phyloP scores from a whole-genome alignment of 1,284 basidiomycete genomes.

The Testicularia cyperi region DNA sequence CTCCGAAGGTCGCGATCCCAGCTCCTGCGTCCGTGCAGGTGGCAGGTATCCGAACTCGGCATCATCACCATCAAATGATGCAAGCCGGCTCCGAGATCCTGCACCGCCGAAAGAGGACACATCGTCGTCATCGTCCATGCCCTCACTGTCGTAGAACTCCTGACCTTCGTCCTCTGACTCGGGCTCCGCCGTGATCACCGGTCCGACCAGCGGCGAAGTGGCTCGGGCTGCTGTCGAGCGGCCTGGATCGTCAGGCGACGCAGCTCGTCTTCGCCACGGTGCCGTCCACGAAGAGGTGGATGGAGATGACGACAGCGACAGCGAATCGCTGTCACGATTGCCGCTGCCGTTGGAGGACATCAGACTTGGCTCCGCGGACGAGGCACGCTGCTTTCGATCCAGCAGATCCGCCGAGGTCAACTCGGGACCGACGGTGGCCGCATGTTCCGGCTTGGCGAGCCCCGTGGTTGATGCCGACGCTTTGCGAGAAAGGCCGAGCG shows the following conservation, averaged over 20 bases:
- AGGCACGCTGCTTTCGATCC: conserved; percentile 2
- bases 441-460: conserved; percentile 1
- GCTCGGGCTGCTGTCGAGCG: conserved; percentile 2
- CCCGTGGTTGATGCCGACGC: conserved; percentile 3
- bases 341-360: not conserved
- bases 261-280: conserved; percentile 37
- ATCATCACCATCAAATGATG: conserved; percentile 12
- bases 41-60: not conserved
- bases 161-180: conserved; percentile 32
- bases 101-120: conserved; percentile 8
- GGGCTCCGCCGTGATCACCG: conserved; percentile 35
- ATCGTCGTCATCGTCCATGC: conserved; percentile 23
- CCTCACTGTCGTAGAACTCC: conserved; percentile 33
- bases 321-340: not conserved
- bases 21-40: not conserved
- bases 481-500: conserved; percentile 21
- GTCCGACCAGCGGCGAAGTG: conserved; percentile 40
- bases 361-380: conserved; percentile 17
- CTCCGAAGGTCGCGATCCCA: not conserved
- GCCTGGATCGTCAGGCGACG: conserved; percentile 12
- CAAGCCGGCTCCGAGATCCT: conserved; percentile 1
- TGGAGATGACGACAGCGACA: not conserved
- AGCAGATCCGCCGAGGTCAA: not conserved
- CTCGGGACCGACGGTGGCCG: conserved; percentile 6
- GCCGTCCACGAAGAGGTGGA: conserved; percentile 30